Percentiles rank a stretch among this genome's conserved stretches.
These are phyloP conservation scores for Fremontodendron californicum DNA, from an alignment of 345 rosid species.

Conservation along the genomic window DNA sequence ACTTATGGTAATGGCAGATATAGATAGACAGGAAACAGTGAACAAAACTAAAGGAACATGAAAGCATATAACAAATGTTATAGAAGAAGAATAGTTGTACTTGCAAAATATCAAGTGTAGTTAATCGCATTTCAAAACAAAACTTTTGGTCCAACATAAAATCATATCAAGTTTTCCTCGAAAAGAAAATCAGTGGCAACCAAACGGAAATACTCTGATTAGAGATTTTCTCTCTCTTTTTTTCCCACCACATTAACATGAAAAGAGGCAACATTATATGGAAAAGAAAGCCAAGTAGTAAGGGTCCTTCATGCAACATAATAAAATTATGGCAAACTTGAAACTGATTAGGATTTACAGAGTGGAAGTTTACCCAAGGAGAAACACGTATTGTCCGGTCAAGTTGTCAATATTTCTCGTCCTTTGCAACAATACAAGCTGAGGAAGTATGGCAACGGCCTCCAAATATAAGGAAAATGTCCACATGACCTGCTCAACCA, in stretches of 20 bases:
- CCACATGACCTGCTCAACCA: conserved; percentile 60
- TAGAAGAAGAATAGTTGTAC: neutral
- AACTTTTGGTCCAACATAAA: neutral
- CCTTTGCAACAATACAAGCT: conserved; percentile 74
- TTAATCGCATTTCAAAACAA: neutral
- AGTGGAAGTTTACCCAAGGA: conserved; percentile 55
- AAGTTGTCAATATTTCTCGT: conserved; percentile 80
- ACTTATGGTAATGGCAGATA: neutral
- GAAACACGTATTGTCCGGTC: conserved; percentile 80
- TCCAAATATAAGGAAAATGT: conserved; percentile 72
- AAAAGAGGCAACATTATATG: neutral
- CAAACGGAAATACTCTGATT: neutral
- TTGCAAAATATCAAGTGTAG: neutral
- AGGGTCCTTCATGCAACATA: neutral
- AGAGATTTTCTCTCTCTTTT: neutral
- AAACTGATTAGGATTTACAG: neutral
- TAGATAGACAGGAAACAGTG: neutral
- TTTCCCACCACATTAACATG: neutral
- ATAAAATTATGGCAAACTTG: neutral
- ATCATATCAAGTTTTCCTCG: neutral
- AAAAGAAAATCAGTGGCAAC: neutral
- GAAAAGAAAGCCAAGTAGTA: conserved; percentile 10
- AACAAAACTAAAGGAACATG: neutral
- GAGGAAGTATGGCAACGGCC: conserved; percentile 87
- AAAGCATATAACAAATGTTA: neutral